Conservation (phyloP, 345 rosid genomes). For the Camelina neglecta region DNA sequence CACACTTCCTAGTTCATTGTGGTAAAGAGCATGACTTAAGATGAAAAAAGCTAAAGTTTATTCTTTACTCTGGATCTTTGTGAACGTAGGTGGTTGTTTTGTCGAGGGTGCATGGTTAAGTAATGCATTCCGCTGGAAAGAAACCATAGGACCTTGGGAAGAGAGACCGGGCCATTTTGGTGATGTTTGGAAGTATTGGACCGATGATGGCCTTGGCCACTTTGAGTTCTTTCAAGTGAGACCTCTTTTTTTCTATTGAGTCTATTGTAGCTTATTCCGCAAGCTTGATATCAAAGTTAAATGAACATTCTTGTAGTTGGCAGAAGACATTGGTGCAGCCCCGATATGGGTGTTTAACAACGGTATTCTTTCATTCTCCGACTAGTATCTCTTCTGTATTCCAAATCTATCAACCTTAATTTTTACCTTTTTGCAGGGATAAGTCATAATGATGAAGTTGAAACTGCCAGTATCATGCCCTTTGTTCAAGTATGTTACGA, state of each 20-base stretch:
- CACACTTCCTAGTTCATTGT: neutral
- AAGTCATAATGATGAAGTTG: slow-evolving; percentile 86
- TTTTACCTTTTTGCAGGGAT: slow-evolving; percentile 60
- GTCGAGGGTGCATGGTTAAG: slow-evolving; percentile 97
- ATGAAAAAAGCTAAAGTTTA: neutral
- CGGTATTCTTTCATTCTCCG: slow-evolving; percentile 50
- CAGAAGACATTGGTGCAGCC: slow-evolving; percentile 83
- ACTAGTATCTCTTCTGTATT: neutral
- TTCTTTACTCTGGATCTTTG: slow-evolving; percentile 25
- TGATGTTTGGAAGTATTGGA: slow-evolving; percentile 99
- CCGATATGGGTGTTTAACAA: slow-evolving; percentile 98
- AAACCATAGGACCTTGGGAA: slow-evolving; percentile 93
- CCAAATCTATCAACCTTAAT: neutral
- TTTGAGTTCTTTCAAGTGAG: slow-evolving; percentile 87
- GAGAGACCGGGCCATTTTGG: slow-evolving; percentile 98
- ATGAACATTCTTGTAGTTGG: slow-evolving; percentile 59
- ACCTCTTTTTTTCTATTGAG: slow-evolving; percentile 15
- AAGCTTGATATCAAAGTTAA: slow-evolving; percentile 13
- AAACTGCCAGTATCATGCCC: slow-evolving; percentile 63
- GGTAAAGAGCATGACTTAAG: neutral
- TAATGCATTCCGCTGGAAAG: slow-evolving; percentile 98
- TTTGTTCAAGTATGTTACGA: slow-evolving; percentile 69
- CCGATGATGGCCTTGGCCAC: slow-evolving; percentile 91
- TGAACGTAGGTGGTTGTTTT: slow-evolving; percentile 83
- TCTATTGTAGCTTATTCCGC: neutral